A percentile compares a stretch with the other conserved stretches of the same genome.
Evolutionary conservation across 2,329 filamentous ascomycete species (phyloP).

Genomic region (Alternaria panax): DNA sequence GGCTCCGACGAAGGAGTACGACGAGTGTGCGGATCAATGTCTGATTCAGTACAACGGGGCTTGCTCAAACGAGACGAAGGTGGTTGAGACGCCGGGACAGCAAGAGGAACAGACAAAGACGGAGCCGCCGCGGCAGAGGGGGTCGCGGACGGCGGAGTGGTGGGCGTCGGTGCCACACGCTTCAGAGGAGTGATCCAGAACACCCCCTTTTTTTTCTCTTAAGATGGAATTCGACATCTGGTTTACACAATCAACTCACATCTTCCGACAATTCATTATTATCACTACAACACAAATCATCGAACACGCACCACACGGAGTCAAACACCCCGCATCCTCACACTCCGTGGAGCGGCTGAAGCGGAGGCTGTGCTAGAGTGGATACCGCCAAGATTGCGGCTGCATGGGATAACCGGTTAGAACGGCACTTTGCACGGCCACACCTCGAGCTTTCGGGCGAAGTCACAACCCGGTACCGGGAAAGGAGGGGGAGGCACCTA

Average conservation of each 20-base stretch:
- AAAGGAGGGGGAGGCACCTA: too few relatives aligned
- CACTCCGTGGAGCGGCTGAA: neutral
- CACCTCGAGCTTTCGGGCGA: too few relatives aligned
- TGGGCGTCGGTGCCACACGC: too few relatives aligned
- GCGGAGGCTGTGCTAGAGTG: neutral
- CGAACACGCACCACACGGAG: too few relatives aligned
- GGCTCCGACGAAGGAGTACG: slow-evolving; percentile 5
- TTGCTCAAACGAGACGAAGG: neutral
- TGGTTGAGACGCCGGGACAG: neutral
- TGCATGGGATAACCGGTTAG: neutral
- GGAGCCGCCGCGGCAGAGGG: neutral
- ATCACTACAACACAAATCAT: neutral
- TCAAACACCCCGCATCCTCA: neutral
- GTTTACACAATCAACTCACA: too few relatives aligned
- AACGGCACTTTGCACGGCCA: neutral
- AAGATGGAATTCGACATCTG: too few relatives aligned
- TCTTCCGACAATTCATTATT: too few relatives aligned
- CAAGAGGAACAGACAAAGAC: neutral
- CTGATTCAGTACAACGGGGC: slow-evolving; percentile 2
- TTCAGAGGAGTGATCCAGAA: neutral
- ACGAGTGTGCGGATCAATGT: slow-evolving; percentile 9
- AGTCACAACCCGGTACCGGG: too few relatives aligned
- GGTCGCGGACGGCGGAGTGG: neutral
- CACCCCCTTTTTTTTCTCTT: too few relatives aligned
- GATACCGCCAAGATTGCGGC: neutral